phyloP scores from a whole-genome alignment of 345 rosid genomes.

The Syzygium aqueum region DNA sequence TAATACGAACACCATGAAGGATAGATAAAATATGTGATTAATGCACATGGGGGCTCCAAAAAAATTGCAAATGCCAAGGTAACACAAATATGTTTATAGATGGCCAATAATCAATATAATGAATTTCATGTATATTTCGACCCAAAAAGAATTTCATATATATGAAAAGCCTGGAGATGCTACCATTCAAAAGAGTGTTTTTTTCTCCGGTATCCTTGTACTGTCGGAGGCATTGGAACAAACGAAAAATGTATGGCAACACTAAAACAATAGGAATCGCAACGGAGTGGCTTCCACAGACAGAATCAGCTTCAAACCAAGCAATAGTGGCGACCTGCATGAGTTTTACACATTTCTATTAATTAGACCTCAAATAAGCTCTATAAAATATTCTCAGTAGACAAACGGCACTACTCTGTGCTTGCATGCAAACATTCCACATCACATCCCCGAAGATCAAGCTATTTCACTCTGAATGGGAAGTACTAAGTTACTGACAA shows the following conservation, averaged over 20 bases:
- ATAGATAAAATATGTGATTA: background rate
- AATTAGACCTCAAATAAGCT: background rate
- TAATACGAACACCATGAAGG: background rate
- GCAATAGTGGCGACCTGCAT: constrained; percentile 94
- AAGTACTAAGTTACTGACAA: background rate
- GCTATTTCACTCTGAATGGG: background rate
- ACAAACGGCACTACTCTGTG: background rate
- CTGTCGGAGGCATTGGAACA: constrained; percentile 91
- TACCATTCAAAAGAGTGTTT: constrained; percentile 78
- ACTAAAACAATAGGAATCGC: constrained; percentile 93
- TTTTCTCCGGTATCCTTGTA: constrained; percentile 79
- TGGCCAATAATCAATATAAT: background rate
- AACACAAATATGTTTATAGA: background rate
- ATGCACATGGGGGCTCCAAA: background rate
- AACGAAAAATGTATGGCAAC: constrained; percentile 78
- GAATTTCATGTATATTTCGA: background rate
- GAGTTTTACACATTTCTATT: constrained; percentile 5
- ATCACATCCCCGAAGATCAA: background rate
- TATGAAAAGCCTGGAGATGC: background rate
- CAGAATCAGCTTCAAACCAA: constrained; percentile 99
- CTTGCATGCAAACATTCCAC: background rate
- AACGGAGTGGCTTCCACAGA: constrained; percentile 91
- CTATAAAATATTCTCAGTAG: background rate
- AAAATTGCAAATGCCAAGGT: background rate
- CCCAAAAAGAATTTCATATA: background rate